A percentile compares a stretch with the other conserved stretches of the same genome.
phyloP scores from a whole-genome alignment of 331 rosid species.

The Phaseolus coccineus region DNA sequence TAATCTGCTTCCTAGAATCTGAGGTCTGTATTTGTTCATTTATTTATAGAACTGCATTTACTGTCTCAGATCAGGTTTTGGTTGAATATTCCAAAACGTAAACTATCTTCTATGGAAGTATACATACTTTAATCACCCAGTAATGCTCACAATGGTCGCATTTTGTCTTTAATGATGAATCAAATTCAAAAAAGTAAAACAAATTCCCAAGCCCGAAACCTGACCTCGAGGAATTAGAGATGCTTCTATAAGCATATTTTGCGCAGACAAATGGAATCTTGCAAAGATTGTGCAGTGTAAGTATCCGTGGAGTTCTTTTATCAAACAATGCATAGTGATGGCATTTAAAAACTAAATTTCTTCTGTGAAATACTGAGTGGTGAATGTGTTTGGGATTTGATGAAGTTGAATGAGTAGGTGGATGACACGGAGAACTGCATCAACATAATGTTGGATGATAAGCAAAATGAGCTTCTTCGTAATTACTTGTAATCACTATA shows the following conservation, averaged over 20 bases:
- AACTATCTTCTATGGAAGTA: too few species aligned
- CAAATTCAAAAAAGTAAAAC: conserved; percentile 50
- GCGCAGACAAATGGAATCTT: conserved; percentile 81
- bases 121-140: too few species aligned
- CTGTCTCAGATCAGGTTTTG: too few species aligned
- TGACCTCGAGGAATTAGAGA: conserved; percentile 78
- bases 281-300: conserved; percentile 77
- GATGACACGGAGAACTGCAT: too few species aligned
- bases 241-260: conserved; percentile 93
- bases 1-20: too few species aligned
- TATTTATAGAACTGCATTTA: too few species aligned
- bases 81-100: too few species aligned
- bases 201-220: neutral
- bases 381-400: neutral
- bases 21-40: too few species aligned
- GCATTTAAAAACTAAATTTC: too few species aligned
- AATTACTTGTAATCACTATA: neutral
- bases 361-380: neutral
- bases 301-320: conserved; percentile 29
- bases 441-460: too few species aligned
- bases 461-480: too few species aligned
- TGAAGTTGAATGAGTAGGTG: conserved; percentile 61
- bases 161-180: conserved; percentile 44
- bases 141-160: neutral
- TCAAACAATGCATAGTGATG: neutral